Evolutionary conservation across 1,284 basidiomycete species (phyloP).

Genomic region (Apiotrichum gamsii): DNA sequence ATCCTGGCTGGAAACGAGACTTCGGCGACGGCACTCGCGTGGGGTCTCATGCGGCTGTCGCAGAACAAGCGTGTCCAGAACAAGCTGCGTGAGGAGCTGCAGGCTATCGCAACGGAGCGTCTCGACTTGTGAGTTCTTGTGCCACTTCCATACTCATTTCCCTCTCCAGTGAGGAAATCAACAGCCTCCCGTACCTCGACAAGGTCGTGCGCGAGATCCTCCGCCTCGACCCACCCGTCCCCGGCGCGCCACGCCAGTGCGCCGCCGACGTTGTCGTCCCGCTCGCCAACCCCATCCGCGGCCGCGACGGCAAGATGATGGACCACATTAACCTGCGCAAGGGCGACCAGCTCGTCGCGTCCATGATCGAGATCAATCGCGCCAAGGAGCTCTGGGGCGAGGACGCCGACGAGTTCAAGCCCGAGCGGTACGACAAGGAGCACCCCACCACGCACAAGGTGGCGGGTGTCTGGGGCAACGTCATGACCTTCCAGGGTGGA

Average conservation of each 20-base stretch:
- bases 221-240: slow-evolving; percentile 60
- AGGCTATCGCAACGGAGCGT: slow-evolving; percentile 43
- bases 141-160: too few species aligned
- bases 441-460: slow-evolving; percentile 53
- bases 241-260: slow-evolving; percentile 58
- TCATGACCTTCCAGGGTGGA: slow-evolving; percentile 55
- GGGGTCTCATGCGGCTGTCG: slow-evolving; percentile 65
- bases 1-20: slow-evolving; percentile 63
- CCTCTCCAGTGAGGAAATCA: slow-evolving; percentile 37
- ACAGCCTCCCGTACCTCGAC: slow-evolving; percentile 54
- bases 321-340: slow-evolving; percentile 25
- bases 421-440: slow-evolving; percentile 22
- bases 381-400: slow-evolving; percentile 59
- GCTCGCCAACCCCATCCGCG: slow-evolving; percentile 47
- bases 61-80: slow-evolving; percentile 54
- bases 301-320: slow-evolving; percentile 43
- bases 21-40: slow-evolving; percentile 61
- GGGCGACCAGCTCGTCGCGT: slow-evolving; percentile 36
- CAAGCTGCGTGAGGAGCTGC: slow-evolving; percentile 55
- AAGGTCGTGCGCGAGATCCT: slow-evolving; percentile 62
- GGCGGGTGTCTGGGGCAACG: slow-evolving; percentile 59
- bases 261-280: slow-evolving; percentile 59
- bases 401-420: slow-evolving; percentile 59
- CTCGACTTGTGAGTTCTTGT: slow-evolving; percentile 32
- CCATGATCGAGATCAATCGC: slow-evolving; percentile 56